phyloP scores from a whole-genome alignment of 768 basidiomycete species.

The Cystofilobasidium capitatum region DNA sequence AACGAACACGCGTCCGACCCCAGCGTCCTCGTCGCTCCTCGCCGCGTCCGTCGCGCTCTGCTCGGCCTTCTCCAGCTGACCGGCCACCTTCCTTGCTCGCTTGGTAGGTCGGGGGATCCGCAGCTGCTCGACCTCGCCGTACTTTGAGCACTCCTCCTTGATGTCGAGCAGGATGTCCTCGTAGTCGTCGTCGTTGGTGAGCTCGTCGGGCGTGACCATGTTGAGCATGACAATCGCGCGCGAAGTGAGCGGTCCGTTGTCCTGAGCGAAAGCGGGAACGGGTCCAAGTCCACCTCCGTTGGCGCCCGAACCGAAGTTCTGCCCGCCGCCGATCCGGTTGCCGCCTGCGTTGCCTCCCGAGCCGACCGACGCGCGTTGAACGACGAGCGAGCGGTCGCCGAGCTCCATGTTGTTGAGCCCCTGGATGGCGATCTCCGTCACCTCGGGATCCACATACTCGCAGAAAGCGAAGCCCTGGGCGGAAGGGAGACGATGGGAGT shows the following conservation, averaged over 20 bases:
- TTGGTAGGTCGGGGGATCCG: slow-evolving; percentile 67
- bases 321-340: slow-evolving; percentile 2
- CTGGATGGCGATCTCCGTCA: slow-evolving; percentile 92
- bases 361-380: slow-evolving; percentile 92
- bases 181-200: slow-evolving; percentile 82
- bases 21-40: slow-evolving; percentile 57
- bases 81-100: slow-evolving; percentile 42
- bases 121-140: slow-evolving; percentile 71
- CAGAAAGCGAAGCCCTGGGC: slow-evolving; percentile 94
- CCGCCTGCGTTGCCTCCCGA: slow-evolving; percentile 21
- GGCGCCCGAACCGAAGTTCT: not conserved
- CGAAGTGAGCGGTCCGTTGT: slow-evolving; percentile 44
- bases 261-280: not conserved
- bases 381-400: slow-evolving; percentile 87
- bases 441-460: slow-evolving; percentile 80
- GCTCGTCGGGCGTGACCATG: slow-evolving; percentile 93
- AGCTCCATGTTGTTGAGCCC: slow-evolving; percentile 96
- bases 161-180: slow-evolving; percentile 90
- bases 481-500: not conserved
- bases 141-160: slow-evolving; percentile 75
- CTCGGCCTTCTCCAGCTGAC: slow-evolving; percentile 36
- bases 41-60: slow-evolving; percentile 51
- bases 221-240: slow-evolving; percentile 94
- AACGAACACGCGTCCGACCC: slow-evolving; percentile 93
- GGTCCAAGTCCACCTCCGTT: slow-evolving; percentile 13